Evolutionary conservation across 495 filamentous ascomycete genomes (phyloP).

Genomic region (Parathielavia hyrcaniae): DNA sequence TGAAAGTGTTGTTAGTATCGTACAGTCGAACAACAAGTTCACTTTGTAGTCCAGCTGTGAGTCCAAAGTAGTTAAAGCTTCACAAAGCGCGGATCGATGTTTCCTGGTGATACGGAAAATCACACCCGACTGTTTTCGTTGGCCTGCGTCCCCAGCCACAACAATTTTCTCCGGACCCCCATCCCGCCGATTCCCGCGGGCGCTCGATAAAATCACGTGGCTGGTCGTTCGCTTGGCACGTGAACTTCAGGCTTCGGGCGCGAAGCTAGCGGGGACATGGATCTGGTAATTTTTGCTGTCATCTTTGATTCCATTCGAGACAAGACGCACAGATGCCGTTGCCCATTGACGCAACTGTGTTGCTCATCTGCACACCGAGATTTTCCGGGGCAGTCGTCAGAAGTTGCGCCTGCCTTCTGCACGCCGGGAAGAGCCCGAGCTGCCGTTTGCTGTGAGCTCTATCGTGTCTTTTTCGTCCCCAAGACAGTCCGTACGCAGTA

Average conservation of each 20-base stretch:
- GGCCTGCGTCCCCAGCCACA: conserved; percentile 18
- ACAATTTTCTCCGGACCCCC: conserved; percentile 14
- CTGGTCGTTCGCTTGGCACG: conserved; percentile 18
- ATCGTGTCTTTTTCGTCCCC: not conserved
- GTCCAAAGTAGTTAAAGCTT: too few relatives aligned
- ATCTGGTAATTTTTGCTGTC: conserved; percentile 27
- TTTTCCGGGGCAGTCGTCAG: conserved; percentile 6
- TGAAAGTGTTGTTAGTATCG: too few relatives aligned
- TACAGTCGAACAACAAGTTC: too few relatives aligned
- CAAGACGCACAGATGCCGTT: conserved; percentile 24
- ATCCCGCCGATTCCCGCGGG: not conserved
- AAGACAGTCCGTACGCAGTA: too few relatives aligned
- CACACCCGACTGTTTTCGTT: not conserved
- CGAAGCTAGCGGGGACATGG: conserved; percentile 19
- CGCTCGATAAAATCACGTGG: conserved; percentile 27
- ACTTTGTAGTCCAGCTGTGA: too few relatives aligned
- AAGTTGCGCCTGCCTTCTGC: conserved; percentile 14
- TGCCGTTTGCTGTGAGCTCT: not conserved
- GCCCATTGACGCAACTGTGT: conserved; percentile 31
- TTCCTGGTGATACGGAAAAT: not conserved
- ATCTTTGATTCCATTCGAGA: conserved; percentile 26
- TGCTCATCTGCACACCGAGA: conserved; percentile 15
- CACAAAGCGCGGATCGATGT: too few relatives aligned
- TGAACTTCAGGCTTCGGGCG: conserved; percentile 14
- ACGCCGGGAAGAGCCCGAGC: not conserved